Evolutionary conservation across 441 rosid species (phyloP).

Genomic region (Erodium trifolium): DNA sequence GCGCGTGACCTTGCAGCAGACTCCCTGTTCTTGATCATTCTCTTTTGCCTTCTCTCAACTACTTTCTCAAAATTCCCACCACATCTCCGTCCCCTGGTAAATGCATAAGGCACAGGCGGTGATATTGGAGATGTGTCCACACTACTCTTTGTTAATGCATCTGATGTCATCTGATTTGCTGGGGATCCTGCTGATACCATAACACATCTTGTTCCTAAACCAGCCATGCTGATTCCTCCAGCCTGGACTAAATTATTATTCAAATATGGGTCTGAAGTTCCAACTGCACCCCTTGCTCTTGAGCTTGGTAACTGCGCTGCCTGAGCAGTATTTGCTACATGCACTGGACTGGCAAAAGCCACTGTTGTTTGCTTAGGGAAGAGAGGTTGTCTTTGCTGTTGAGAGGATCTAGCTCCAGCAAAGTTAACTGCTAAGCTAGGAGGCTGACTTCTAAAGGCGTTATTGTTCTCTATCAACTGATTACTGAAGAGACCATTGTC

Average conservation of each 20-base stretch:
- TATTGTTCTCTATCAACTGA: constrained; percentile 13
- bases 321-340: neutral
- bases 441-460: neutral
- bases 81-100: constrained; percentile 48
- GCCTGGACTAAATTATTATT: constrained; percentile 43
- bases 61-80: constrained; percentile 54
- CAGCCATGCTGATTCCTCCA: constrained; percentile 40
- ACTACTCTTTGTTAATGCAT: constrained; percentile 22
- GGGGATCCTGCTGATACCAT: constrained; percentile 41
- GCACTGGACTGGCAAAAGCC: constrained; percentile 36
- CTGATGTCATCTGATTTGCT: constrained; percentile 24
- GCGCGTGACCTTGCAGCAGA: constrained; percentile 79
- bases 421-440: constrained; percentile 28
- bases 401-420: constrained; percentile 32
- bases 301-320: constrained; percentile 23
- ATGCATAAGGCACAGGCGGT: constrained; percentile 45
- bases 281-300: constrained; percentile 41
- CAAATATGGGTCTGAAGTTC: constrained; percentile 33
- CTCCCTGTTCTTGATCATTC: constrained; percentile 75
- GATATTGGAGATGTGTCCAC: constrained; percentile 38
- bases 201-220: constrained; percentile 29
- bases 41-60: constrained; percentile 65
- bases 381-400: constrained; percentile 49
- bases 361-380: constrained; percentile 43
- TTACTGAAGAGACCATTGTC: constrained; percentile 35